Base-by-base conservation (phyloP, 2,329 filamentous ascomycete species). In the Fusarium sororula region DNA sequence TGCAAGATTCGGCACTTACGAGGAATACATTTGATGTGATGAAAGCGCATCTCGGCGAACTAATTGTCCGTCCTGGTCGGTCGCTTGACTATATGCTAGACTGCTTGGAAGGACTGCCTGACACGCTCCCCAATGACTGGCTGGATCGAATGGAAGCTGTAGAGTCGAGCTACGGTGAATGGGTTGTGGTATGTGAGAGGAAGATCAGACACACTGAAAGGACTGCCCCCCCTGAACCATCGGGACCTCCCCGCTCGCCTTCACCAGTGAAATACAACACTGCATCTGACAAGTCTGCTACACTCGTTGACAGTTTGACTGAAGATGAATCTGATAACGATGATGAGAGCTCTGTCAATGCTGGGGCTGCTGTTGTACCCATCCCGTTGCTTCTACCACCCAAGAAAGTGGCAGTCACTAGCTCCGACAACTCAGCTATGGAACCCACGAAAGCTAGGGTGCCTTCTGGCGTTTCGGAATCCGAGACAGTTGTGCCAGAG, bases 41-140 rank as follows among this genome's bases (percentile, higher is more conserved):
- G 80, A 90, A 90, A 70, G 80, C 82, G 6, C 86, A 90, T 14
- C 84, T 98, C 38, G 90, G 92, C 64, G 84, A 88, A 38, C 93
- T 93, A 74, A 90, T 98, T 39, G 86, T 89, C 20, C 87, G 87
- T 41, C 87, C 95, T 0, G 96, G 94, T 0, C 88, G 88, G 54
- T 88, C 91, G 44, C 86, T 98, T 70, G 96, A 99, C 81, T 90
- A 88, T 57, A 94, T 98, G 89, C 87, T 99, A 20, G 95, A 99
- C 82, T 88, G 90, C 38, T 86, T 98, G 5, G 96, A 98, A 81
- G 95, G 94, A 4, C 87, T 91, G 62, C 87, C 92, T 48, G 96
- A 99, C 78, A 94, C 93, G 1, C 85, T 99, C 15, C 96, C 96
- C 0, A 93, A 97, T 45, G 81, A 85, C 35, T 99, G 96, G 96